These are phyloP conservation scores for Stephanodiscus minutulus DNA, from an alignment of 108 stramenopile genomes.

Conservation along the genomic window DNA sequence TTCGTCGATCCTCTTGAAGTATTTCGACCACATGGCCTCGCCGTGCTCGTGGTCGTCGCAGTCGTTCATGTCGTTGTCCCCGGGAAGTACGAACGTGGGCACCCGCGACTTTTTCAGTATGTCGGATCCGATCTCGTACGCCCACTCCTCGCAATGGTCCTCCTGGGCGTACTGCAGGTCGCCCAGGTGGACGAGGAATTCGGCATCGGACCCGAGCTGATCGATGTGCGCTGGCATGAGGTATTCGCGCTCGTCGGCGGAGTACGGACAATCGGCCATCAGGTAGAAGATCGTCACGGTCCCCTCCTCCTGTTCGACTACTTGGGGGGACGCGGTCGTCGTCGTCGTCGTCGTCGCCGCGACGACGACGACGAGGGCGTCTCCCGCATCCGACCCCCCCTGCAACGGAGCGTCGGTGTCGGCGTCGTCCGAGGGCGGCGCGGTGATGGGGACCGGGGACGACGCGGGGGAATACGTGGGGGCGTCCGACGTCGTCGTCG, in stretches of 20 bases:
- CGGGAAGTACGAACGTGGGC: slow-evolving; percentile 70
- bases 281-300: slow-evolving; percentile 61
- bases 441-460: too few species aligned
- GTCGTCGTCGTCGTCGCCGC: too few species aligned
- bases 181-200: slow-evolving; percentile 75
- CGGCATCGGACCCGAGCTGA: slow-evolving; percentile 52
- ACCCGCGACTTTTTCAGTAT: slow-evolving; percentile 44
- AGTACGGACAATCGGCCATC: slow-evolving; percentile 71
- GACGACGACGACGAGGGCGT: too few species aligned
- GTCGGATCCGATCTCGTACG: slow-evolving; percentile 38
- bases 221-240: slow-evolving; percentile 49
- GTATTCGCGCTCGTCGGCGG: slow-evolving; percentile 40
- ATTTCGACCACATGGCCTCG: slow-evolving; percentile 53
- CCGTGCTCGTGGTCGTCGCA: slow-evolving; percentile 54
- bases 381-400: too few species aligned
- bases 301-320: neutral
- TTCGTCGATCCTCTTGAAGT: slow-evolving; percentile 56
- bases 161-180: slow-evolving; percentile 64
- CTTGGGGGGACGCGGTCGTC: too few species aligned
- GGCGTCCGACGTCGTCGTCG: too few species aligned
- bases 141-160: slow-evolving; percentile 52
- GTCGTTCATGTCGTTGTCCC: slow-evolving; percentile 78
- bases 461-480: too few species aligned
- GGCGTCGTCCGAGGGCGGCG: too few species aligned
- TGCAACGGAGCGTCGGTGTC: too few species aligned